These are phyloP conservation scores for Lactifluus piperatus DNA, from an alignment of 768 basidiomycete species.

Conservation along the genomic window DNA sequence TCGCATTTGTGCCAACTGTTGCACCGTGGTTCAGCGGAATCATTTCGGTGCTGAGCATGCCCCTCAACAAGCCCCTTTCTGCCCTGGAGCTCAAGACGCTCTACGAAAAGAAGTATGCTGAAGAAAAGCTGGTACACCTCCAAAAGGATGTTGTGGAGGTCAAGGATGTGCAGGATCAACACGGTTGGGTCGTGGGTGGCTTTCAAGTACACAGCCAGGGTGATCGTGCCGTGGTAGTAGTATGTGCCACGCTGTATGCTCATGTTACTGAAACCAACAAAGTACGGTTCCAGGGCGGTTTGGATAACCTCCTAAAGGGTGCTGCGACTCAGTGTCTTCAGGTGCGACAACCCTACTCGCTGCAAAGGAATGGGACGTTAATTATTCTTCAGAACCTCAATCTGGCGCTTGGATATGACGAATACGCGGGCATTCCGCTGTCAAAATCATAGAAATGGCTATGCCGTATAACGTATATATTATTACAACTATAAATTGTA, in stretches of 20 bases:
- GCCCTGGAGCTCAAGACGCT: constrained; percentile 65
- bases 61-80: constrained; percentile 54
- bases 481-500: not conserved
- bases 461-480: not conserved
- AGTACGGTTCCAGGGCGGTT: constrained; percentile 54
- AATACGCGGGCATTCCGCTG: constrained; percentile 66
- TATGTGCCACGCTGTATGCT: constrained; percentile 32
- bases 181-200: constrained; percentile 88
- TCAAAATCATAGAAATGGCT: not conserved
- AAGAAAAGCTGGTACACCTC: constrained; percentile 64
- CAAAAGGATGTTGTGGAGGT: constrained; percentile 65
- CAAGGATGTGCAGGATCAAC: constrained; percentile 67
- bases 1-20: constrained; percentile 84
- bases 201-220: constrained; percentile 88
- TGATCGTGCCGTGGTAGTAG: constrained; percentile 89
- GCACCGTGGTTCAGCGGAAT: constrained; percentile 97
- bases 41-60: constrained; percentile 77
- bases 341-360: constrained; percentile 35
- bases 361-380: not conserved
- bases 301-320: constrained; percentile 96
- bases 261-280: not conserved
- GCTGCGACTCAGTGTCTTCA: constrained; percentile 99
- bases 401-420: constrained; percentile 79
- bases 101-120: constrained; percentile 70
- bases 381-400: constrained; percentile 68